Base-by-base conservation (phyloP, 2,329 filamentous ascomycete genomes). In the Microdochium nivale region DNA sequence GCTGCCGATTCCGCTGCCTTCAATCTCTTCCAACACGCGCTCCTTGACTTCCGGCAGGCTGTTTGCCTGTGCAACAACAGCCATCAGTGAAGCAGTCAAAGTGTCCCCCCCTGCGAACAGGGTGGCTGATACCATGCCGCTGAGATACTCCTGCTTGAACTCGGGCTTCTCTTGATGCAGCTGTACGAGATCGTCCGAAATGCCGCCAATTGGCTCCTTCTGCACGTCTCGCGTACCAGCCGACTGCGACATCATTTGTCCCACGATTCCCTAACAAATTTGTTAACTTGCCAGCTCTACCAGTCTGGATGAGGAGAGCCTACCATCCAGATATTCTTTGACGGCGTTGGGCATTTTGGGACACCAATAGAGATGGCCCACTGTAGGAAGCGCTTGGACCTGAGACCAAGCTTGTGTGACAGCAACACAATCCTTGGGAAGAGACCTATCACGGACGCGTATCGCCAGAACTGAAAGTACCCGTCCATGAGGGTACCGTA, bases 71-170 rank as follows among this genome's bases (percentile, higher is more conserved):
- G 30, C 30, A 33, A 33, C 14, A 14, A 33, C 30, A 33, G 30
- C 30, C 30, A 33, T 79, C 7, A 80, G 58, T 0, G 77, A 76
- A 1, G 76, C 76, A 11, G 74, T 75, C 65, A 78, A 69, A 0
- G 77, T 80, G 57, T 80, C 77, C 53, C 80, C 77, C 0, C 77
- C 77, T 1, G 77, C 77, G 11, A 77, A 77, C 56, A 80, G 79
- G 55, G 80, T 80, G 2, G 77, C 79, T 2, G 78, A 66, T 2
- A 74, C 75, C 67, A 79, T 74, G 25, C 76, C 73, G 2, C 72
- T 70, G 10, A 80, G 67, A 50, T 79, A 79, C 0, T 58, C 61
- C 25, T 75, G 70, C 0, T 59, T 73, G 53, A 80, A 79, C 5
- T 70, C 70, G 1, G 74, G 70, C 21, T 69, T 72, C 3, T 69